phyloP scores from a whole-genome alignment of 116 monocot genomes.

The Posidonia oceanica region DNA sequence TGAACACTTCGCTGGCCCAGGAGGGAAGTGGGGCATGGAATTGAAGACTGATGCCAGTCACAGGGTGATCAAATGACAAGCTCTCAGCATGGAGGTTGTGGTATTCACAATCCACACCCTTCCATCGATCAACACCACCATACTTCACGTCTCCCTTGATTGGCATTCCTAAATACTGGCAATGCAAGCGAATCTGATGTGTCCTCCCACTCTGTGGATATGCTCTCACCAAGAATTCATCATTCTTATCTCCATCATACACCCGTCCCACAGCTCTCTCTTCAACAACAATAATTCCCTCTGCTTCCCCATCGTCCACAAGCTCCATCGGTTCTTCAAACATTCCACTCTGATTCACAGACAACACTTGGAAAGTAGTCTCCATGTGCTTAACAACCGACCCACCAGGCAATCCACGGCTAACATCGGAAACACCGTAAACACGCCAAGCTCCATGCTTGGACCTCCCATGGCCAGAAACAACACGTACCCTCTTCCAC shows the following conservation, averaged over 20 bases:
- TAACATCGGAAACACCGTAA: constrained; percentile 47
- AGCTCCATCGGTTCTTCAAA: constrained; percentile 14
- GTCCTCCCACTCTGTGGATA: constrained; percentile 80
- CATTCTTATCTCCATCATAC: constrained; percentile 4
- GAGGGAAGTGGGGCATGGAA: constrained; percentile 48
- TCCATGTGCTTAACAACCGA: constrained; percentile 63
- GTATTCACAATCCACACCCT: constrained; percentile 32
- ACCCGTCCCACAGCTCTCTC: constrained; percentile 9
- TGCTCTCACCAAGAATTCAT: constrained; percentile 64
- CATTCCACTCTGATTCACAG: constrained; percentile 22
- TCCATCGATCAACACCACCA: constrained; percentile 61
- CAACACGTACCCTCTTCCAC: constrained; percentile 41
- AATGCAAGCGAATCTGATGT: constrained; percentile 89
- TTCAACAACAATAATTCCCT: neutral
- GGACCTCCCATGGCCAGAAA: constrained; percentile 83
- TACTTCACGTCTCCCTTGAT: constrained; percentile 91
- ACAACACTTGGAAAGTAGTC: constrained; percentile 54
- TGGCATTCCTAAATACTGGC: constrained; percentile 75
- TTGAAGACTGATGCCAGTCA: constrained; percentile 28
- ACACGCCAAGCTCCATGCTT: constrained; percentile 83
- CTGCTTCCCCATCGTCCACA: constrained; percentile 9
- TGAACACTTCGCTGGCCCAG: constrained; percentile 24
- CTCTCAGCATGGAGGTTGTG: constrained; percentile 83
- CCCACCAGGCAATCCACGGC: constrained; percentile 64
- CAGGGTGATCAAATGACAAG: constrained; percentile 59